A percentile compares a stretch with the other conserved stretches of the same genome.
Conservation (phyloP, 441 rosid species). For the Lepidium campestre region DNA sequence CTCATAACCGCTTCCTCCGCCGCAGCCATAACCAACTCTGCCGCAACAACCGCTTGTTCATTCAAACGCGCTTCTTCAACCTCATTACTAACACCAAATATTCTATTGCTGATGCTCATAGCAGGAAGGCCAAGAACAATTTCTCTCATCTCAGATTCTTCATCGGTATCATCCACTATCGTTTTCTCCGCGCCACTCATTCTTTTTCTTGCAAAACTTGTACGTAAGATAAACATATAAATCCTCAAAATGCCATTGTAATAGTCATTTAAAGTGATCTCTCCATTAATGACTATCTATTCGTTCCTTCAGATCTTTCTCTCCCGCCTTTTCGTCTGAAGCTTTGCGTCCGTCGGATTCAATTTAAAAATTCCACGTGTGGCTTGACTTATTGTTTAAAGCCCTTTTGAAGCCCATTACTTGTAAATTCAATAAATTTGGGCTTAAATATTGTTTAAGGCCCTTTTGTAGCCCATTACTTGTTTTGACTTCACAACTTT, state of each 20-base stretch:
- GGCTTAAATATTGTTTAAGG: background rate
- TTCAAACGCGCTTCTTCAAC: background rate
- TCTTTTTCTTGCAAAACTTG: background rate
- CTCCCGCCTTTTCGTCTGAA: constrained; percentile 17
- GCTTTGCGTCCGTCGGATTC: background rate
- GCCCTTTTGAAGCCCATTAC: too few species aligned
- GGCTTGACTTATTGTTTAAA: too few species aligned
- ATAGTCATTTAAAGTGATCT: background rate
- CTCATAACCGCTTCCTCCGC: constrained; percentile 14
- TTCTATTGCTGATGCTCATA: background rate
- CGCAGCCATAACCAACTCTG: constrained; percentile 9
- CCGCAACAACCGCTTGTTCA: constrained; percentile 18
- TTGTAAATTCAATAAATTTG: background rate
- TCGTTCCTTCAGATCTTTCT: background rate
- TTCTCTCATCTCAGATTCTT: background rate
- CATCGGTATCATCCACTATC: background rate
- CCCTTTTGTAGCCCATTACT: constrained; percentile 1
- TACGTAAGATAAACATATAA: too few species aligned
- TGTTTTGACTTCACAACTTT: background rate
- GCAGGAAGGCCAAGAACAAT: constrained; percentile 16
- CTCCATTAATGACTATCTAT: background rate
- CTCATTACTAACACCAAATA: background rate
- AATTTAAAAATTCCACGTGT: background rate
- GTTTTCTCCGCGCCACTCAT: background rate
- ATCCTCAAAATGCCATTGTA: background rate